Evolutionary conservation across 306 rosid species (phyloP), one percentile per base, ranked within the genome.

Genomic region (Vigna hirtella): DNA sequence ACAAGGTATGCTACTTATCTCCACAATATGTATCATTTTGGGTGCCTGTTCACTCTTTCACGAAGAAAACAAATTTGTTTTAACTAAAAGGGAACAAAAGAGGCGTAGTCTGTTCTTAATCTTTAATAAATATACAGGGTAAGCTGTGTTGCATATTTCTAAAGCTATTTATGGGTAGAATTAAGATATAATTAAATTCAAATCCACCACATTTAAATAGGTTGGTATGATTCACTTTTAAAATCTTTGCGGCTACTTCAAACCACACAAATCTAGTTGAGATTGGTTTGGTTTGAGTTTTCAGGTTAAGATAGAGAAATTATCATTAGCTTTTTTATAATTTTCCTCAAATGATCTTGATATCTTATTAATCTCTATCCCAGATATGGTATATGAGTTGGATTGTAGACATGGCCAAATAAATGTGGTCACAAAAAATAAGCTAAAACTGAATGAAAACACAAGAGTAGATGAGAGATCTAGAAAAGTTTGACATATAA

Each of bases 1-100:
- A 95, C 89, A 95, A 95, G 98, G 98, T 91, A 64, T 38, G 77
- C 48, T 34, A 9, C 66, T 82, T 74, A 62, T 74, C 73, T 55
- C 62, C 57, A 53, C 40, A 64, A 26, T 4, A 24, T 65, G 45
- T 55, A 65, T 64, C 14, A 20, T 42, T 20, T 68, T 61, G 74
- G 63, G 56, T 30, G 67, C 76, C 57, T 68, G 12, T 66, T 28
- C 56, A 43, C 5, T 15, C 15, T 53, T 42, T 77, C 36, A 16
- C 22, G 48, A 11, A 22, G 16, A 18, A 32, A 56, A 1, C 15
- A 57, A 9, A 17, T 4, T 56, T 56, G 34, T 56, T 22, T 22
- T 70, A 36, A 45, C 7, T 34, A 7, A 65, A 66, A 45, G 57
- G 28, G 64, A 68, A 51, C 43, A 34, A 63, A 42, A 16, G 2